Base-by-base conservation (phyloP, 768 basidiomycete species). In the Naganishia antarctica region DNA sequence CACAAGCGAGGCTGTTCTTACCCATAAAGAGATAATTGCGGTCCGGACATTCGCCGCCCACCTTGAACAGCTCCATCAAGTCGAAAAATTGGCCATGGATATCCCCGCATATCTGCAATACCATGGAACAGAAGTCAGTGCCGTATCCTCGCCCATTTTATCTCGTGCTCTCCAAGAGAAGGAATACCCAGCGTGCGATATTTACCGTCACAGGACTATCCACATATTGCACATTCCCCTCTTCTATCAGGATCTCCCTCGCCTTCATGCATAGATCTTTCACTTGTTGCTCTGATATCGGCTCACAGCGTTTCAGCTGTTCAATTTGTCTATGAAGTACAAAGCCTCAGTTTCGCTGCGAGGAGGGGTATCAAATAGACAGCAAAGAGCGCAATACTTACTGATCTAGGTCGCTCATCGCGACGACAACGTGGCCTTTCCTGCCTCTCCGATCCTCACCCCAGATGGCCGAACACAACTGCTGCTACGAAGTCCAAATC, bases 81-180 rank as follows among this genome's bases (percentile, higher is more conserved):
- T 98, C 94, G 87, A 91, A 98, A 79, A 96, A 96, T 76, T 98
- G 94, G 26, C 93, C 93, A 71, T 98, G 93, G 58, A 98, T 94
- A 74, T 97, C 93, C 31, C 93, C 93, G 73, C 79, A 80, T 70
- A 81, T 79, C 80, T 80, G 57, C 37, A 45, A 16, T n/a, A n/a
- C 9, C 29, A 29, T 16, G 8, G 31, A n/a, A 25, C 25, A 4
- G 15, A 11, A 25, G 7, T 61, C 18, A 37, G 60, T 43, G 26
- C 4, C 45, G 45, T 13, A 6, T 31, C 18, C 6, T 44, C 23
- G 6, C 50, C 57, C 15, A 50, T 40, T 3, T 16, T 16, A 37
- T 61, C 16, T n/a, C n/a, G n/a, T n/a, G n/a, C n/a, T n/a, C n/a
- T n/a, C n/a, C n/a, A n/a, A n/a, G n/a, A n/a, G n/a, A n/a, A n/a